Evolutionary conservation across 2,329 filamentous ascomycete genomes (phyloP), one percentile per base, ranked within the genome.

Genomic region (Sporothrix inflata): DNA sequence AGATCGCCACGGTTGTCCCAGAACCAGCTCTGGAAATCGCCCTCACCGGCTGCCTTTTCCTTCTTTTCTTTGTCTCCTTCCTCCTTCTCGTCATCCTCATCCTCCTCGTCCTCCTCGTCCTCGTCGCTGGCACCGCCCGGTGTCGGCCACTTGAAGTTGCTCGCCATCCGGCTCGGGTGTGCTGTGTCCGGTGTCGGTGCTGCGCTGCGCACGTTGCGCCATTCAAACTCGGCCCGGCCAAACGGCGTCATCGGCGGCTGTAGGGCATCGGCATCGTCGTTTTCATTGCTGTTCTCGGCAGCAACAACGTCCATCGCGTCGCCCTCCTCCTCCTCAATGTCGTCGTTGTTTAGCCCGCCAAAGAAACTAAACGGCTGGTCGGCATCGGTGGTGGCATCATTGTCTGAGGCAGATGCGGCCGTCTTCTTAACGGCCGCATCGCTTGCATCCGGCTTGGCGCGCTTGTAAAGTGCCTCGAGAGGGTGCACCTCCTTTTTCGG

Each of bases 121-220:
- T 87, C 81, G 12, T 84, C 81, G 0, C 84, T 82, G 55, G 83
- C 83, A 1, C 81, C 81, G n/a, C 83, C 82, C 2, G 82, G 81
- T 34, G 80, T 81, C 53, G 86, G 81, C 85, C 87, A 90, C 74
- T 85, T 84, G 78, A 91, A 90, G 72, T 84, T 86, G 45, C 61
- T 49, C 38, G 60, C 45, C 3, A 70, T 51, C 38, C 89, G 88
- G 53, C 85, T 89, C 1, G 92, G 90, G 73, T 94, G 90, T 1
- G 94, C 94, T 0, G 96, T 98, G 79, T 99, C 96, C 0, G 96
- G 96, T 0, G 96, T 99, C 0, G 96, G 96, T 2, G 96, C 96
- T 6, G 94, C 94, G 79, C 94, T 98, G 71, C 96, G 88, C n/a
- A 92, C 79, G 68, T 88, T 88, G 74, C 94, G 88, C 82, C 85